Conservation (phyloP, 495 filamentous ascomycete genomes). For the Chlorociboria aeruginascens region DNA sequence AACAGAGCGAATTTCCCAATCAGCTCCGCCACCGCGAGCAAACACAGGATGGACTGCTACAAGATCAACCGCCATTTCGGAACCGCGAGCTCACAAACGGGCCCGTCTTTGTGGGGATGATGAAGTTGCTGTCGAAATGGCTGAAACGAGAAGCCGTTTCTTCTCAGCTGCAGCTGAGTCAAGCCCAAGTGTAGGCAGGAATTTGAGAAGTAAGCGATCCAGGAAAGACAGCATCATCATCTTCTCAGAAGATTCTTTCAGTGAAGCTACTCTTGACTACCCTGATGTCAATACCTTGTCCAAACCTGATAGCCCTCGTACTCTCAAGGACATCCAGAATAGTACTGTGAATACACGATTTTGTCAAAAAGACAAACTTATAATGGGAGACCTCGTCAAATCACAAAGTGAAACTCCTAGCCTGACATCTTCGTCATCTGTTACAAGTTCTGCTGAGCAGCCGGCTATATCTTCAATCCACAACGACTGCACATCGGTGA, state of each 20-base stretch:
- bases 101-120: constrained; percentile 41
- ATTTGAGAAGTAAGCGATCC: constrained; percentile 29
- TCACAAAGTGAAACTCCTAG: constrained; percentile 8
- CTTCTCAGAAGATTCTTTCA: constrained; percentile 55
- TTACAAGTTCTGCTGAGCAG: constrained; percentile 11
- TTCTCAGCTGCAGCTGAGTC: constrained; percentile 33
- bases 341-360: too few species aligned
- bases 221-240: constrained; percentile 42
- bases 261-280: constrained; percentile 32
- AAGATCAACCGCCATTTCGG: constrained; percentile 29
- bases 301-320: not conserved
- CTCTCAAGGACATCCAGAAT: too few species aligned
- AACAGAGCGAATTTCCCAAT: constrained; percentile 24
- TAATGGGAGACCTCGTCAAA: not conserved
- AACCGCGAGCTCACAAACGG: constrained; percentile 43
- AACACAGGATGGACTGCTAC: constrained; percentile 12
- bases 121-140: constrained; percentile 22
- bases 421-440: constrained; percentile 7
- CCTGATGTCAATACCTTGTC: constrained; percentile 13
- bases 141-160: constrained; percentile 39
- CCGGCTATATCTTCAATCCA: constrained; percentile 1
- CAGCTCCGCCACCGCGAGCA: constrained; percentile 23
- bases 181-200: constrained; percentile 40
- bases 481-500: too few species aligned
- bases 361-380: too few species aligned